Conservation (phyloP, 495 filamentous ascomycete genomes). For the Aspergillus haitiensis region DNA sequence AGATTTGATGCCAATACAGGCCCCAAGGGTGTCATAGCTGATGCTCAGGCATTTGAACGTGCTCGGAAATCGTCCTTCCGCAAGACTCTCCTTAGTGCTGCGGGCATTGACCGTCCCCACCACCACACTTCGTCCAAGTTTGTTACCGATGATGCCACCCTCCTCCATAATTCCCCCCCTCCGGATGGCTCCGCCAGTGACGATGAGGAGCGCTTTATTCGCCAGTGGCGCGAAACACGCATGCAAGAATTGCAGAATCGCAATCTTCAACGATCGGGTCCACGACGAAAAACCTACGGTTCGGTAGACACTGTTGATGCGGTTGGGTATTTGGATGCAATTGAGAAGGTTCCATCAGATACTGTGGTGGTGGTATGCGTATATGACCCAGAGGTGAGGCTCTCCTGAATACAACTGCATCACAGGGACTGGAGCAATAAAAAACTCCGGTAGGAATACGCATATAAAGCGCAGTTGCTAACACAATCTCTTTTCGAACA, state of each 20-base stretch:
- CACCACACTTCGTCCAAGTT: constrained; percentile 28
- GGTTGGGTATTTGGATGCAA: constrained; percentile 86
- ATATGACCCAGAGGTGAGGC: constrained; percentile 80
- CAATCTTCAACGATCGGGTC: constrained; percentile 54
- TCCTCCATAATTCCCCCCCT: constrained; percentile 47
- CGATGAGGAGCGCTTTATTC: constrained; percentile 80
- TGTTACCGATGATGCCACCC: constrained; percentile 42
- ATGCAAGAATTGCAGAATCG: constrained; percentile 73
- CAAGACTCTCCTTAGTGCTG: constrained; percentile 43
- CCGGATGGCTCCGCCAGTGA: constrained; percentile 43
- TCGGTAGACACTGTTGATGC: constrained; percentile 83
- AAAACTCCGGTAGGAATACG: not conserved
- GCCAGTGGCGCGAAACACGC: constrained; percentile 76
- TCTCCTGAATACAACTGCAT: constrained; percentile 20
- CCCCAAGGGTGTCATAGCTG: constrained; percentile 97
- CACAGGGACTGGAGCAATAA: not conserved
- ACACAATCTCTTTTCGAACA: constrained; percentile 11
- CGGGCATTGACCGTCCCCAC: constrained; percentile 32
- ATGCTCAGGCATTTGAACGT: constrained; percentile 86
- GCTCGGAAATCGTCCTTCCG: constrained; percentile 67
- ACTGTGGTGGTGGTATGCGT: constrained; percentile 93
- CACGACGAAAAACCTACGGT: constrained; percentile 74
- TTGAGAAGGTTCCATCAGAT: constrained; percentile 80
- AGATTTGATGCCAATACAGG: constrained; percentile 86
- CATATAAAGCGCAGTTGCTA: constrained; percentile 11